Conservation (phyloP, 306 rosid species). For the Glycine latifolia region DNA sequence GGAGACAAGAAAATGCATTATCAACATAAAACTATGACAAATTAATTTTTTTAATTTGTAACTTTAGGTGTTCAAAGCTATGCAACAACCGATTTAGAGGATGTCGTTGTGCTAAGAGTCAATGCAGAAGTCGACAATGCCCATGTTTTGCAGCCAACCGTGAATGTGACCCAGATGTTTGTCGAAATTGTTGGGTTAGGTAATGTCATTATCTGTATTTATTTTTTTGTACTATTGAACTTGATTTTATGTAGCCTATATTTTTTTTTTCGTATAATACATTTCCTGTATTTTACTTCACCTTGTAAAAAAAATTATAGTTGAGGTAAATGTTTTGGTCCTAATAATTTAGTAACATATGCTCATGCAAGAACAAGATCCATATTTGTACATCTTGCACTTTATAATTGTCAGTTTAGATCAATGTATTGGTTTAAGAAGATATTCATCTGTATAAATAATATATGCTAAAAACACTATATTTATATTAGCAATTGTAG, state of each 20-base stretch:
- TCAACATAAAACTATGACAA: constrained; percentile 5
- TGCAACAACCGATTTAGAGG: constrained; percentile 91
- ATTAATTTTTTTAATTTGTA: background rate
- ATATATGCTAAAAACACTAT: background rate
- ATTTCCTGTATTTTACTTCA: background rate
- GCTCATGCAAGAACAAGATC: background rate
- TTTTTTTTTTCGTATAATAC: background rate
- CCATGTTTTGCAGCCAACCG: constrained; percentile 93
- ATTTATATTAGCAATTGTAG: background rate
- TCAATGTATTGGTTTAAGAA: background rate
- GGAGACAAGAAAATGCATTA: constrained; percentile 24
- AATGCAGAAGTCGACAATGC: constrained; percentile 88
- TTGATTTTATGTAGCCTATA: background rate
- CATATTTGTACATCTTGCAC: background rate
- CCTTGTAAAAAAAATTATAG: background rate
- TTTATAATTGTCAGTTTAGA: background rate
- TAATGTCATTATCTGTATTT: constrained; percentile 38
- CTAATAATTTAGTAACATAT: background rate
- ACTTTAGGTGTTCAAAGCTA: constrained; percentile 72
- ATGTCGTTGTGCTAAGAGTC: constrained; percentile 85
- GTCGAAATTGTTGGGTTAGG: constrained; percentile 92
- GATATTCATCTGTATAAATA: background rate
- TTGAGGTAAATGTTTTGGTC: background rate
- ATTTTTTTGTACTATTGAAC: background rate
- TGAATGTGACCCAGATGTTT: constrained; percentile 95